Evolutionary conservation across 2,329 filamentous ascomycete genomes (phyloP).

Genomic region (Clarireedia monteithiana): DNA sequence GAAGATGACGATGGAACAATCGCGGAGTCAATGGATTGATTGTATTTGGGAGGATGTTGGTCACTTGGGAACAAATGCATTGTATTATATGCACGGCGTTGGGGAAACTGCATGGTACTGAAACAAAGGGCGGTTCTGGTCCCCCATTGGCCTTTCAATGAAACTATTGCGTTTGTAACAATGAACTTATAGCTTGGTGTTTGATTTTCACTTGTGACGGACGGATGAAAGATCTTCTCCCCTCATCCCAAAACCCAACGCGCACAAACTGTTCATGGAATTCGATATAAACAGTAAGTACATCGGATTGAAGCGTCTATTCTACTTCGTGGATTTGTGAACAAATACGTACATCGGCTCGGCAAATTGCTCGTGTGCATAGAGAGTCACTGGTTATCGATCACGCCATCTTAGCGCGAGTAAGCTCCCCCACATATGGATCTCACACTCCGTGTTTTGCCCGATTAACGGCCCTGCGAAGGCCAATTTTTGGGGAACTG

Average conservation of each 20-base stretch:
- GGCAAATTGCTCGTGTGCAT: no score
- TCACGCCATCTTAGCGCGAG: background rate
- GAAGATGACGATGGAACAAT: slow-evolving; percentile 29
- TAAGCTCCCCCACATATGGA: background rate
- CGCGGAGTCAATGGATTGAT: slow-evolving; percentile 24
- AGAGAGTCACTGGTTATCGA: background rate
- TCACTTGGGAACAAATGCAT: background rate
- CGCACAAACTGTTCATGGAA: no score
- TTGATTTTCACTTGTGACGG: background rate
- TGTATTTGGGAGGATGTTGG: background rate
- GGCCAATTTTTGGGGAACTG: background rate
- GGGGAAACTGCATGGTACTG: background rate
- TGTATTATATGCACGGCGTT: slow-evolving; percentile 13
- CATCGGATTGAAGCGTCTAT: no score
- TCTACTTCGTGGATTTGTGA: no score
- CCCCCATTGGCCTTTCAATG: background rate
- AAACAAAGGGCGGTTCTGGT: background rate
- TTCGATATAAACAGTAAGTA: no score
- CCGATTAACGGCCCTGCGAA: background rate
- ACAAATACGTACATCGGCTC: no score
- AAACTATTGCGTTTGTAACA: background rate
- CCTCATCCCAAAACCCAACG: background rate
- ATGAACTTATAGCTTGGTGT: background rate
- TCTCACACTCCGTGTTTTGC: background rate
- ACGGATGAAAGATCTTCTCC: background rate